Base-by-base conservation (phyloP, 179 eudicot genomes). In the Vitellaria paradoxa region DNA sequence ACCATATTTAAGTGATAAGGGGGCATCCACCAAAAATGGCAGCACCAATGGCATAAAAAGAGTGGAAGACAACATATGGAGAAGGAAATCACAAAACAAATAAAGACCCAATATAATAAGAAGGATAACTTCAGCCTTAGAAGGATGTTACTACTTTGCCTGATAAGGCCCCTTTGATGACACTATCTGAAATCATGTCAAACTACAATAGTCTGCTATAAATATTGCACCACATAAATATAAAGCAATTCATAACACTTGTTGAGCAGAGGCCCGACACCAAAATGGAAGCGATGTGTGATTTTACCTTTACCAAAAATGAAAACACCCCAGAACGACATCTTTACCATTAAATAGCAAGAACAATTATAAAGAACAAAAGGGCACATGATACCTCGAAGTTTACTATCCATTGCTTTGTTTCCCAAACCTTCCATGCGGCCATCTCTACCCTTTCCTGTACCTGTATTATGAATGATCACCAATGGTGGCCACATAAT, bases 371-470 rank as follows among this genome's bases (percentile, higher is more conserved):
- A 83, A 70, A 83, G 72, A 84, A 78, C 85, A 85, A 64, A 30
- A 75, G 45, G 45, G 45, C 45, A 42, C 45, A 74, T 67, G 65
- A 79, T 96, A 91, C 99, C 99, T 96, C 91, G 93, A 86, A 96
- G 89, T 66, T 86, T 87, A 84, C 30, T 86, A 87, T 96, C 96
- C 97, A 96, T 90, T 57, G 89, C 87, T 88, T 88, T 93, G 89
- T 96, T 96, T 80, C 99, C 99, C 88, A 96, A 77, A 86, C 99
- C 98, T 87, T 96, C 99, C 83, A 88, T 80, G 84, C 93, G 99
- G 73, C 97, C 99, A 72, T 91, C 94, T 86, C 86, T 90, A 82
- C 89, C 86, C 86, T 92, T 96, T 79, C 98, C 99, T 45, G 97
- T 93, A 76, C 73, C 80, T 53, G 98, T 90, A 84, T 96, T 96